Evolutionary conservation across 306 rosid species (phyloP), one percentile per base, ranked within the genome.

Genomic region (Sophora flavescens): DNA sequence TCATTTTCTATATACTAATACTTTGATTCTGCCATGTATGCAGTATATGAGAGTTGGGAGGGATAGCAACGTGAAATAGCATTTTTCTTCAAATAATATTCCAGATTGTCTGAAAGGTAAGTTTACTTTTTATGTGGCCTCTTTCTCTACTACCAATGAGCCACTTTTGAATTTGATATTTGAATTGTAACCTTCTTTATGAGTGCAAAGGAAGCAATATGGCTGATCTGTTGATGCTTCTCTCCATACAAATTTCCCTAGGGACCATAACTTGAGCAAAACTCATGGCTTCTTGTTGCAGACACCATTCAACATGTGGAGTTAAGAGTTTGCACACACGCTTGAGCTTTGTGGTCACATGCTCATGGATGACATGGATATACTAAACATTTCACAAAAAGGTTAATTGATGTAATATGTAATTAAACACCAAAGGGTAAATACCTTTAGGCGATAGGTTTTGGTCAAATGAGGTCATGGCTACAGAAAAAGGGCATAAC

Each of bases 331-430:
- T 58, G 32, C 6, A 35, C 88, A 85, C 88, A 81, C 79, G 81
- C 70, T 39, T 67, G 33, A 64, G 63, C 12, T 72, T 60, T 16
- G 5, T 9, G 0, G 62, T 69, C 89, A 80, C 84, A 52, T 38
- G 85, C 81, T 68, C 42, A 64, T 53, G 78, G 5, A 58, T 86
- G 81, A 67, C 81, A 12, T 64, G 87, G 79, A 84, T 74, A 66
- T 63, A 14, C 39, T 12, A 30, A 63, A 52, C 54, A 28, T 0
- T 28, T 28, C 69, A 12, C 57, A 3, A 42, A n/a, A 41, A 8
- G 58, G 16, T 72, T 0, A 79, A 52, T 22, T 22, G 1, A 22
- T 22, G 22, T 22, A 22, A 22, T 22, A 22, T 50, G 41, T 30
- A 32, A n/a, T n/a, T n/a, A n/a, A 58, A 42, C 32, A 36, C 39